Evolutionary conservation across 2,329 filamentous ascomycete species (phyloP).

Genomic region (Aspergillus ochraceus): DNA sequence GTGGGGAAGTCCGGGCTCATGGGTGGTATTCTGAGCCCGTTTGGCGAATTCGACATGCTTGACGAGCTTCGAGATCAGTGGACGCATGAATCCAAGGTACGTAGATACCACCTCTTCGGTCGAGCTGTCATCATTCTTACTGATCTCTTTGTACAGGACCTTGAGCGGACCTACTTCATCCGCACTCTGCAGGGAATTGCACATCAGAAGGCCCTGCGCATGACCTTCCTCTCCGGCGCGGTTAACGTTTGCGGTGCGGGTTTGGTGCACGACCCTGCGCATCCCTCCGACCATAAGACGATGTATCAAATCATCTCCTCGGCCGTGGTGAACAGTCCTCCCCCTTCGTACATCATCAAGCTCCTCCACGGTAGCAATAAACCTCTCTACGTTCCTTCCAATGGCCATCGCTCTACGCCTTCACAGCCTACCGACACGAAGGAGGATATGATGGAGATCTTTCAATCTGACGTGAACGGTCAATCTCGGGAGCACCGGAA

Average conservation of each 20-base stretch:
- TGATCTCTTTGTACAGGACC: slow-evolving; percentile 57
- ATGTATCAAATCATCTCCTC: slow-evolving; percentile 99
- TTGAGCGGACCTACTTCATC: slow-evolving; percentile 94
- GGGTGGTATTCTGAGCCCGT: slow-evolving; percentile 92
- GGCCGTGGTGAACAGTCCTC: slow-evolving; percentile 85
- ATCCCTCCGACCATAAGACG: slow-evolving; percentile 92
- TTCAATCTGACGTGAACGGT: slow-evolving; percentile 91
- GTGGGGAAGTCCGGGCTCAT: slow-evolving; percentile 94
- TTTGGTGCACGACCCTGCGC: slow-evolving; percentile 87
- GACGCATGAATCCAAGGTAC: slow-evolving; percentile 91
- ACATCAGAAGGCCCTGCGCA: slow-evolving; percentile 90
- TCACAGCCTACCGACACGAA: slow-evolving; percentile 81
- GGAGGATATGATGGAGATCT: slow-evolving; percentile 99
- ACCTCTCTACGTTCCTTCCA: slow-evolving; percentile 83
- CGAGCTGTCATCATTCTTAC: not conserved
- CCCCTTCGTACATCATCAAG: slow-evolving; percentile 81
- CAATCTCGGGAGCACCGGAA: slow-evolving; percentile 78
- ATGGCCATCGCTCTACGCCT: slow-evolving; percentile 71
- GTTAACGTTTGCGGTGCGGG: slow-evolving; percentile 92
- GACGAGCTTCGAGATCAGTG: slow-evolving; percentile 96
- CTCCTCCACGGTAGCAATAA: slow-evolving; percentile 89
- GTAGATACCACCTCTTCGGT: slow-evolving; percentile 3
- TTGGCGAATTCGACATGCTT: slow-evolving; percentile 90
- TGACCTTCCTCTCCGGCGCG: slow-evolving; percentile 91
- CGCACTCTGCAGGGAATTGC: slow-evolving; percentile 92